Conservation (phyloP, 306 rosid genomes). For the Cercis canadensis region DNA sequence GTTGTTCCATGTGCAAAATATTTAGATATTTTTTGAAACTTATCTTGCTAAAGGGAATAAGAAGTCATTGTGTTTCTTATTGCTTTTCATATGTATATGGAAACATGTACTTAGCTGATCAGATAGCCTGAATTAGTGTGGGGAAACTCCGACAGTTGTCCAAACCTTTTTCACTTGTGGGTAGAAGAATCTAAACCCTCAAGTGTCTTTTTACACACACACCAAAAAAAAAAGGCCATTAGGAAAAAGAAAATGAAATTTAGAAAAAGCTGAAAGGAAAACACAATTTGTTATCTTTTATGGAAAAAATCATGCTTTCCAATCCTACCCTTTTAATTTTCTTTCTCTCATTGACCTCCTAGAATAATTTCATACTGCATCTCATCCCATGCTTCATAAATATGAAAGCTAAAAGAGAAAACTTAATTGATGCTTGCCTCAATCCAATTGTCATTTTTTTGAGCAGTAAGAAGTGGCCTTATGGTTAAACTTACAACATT, state of each 20-base stretch:
- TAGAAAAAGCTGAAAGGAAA: background rate
- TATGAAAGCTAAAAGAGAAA: background rate
- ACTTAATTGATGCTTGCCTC: background rate
- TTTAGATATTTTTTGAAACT: background rate
- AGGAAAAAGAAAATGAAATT: background rate
- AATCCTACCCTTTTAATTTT: background rate
- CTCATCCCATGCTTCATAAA: background rate
- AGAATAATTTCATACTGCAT: constrained; percentile 17
- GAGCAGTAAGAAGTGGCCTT: background rate
- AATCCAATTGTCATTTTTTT: background rate
- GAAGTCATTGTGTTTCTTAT: background rate
- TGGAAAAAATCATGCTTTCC: background rate
- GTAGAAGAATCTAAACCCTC: constrained; percentile 6
- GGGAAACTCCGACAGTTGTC: background rate
- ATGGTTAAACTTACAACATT: background rate
- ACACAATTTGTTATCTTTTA: constrained; percentile 10
- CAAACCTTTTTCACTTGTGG: no score
- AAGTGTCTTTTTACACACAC: background rate
- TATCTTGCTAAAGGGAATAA: background rate
- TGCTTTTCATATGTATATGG: no score
- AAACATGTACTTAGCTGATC: background rate
- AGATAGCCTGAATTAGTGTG: background rate
- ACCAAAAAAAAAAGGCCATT: background rate
- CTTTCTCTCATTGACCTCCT: background rate
- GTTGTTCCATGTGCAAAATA: background rate